These are phyloP conservation scores for Piromyces finnis DNA, from an alignment of 192 early-diverging fungal species.

Conservation along the genomic window DNA sequence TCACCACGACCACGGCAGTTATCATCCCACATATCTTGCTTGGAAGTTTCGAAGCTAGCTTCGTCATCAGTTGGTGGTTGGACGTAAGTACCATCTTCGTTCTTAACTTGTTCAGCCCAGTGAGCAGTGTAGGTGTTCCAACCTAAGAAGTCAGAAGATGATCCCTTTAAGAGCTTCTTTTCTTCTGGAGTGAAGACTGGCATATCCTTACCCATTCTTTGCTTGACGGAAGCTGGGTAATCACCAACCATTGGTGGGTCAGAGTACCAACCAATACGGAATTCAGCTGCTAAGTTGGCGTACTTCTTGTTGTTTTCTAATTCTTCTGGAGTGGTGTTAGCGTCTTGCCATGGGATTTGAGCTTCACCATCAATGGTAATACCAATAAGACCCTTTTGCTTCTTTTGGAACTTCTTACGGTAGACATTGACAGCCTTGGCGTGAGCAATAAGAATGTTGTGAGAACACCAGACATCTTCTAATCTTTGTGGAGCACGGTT, in stretches of 20 bases:
- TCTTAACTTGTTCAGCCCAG: background rate
- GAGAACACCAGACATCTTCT: constrained; percentile 3
- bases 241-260: constrained; percentile 18
- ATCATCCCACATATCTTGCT: background rate
- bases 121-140: constrained; percentile 17
- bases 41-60: background rate
- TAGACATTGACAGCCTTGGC: constrained; percentile 7
- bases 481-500: constrained; percentile 7
- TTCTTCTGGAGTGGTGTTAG: background rate
- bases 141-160: constrained; percentile 16
- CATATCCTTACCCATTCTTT: constrained; percentile 4
- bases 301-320: background rate
- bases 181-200: constrained; percentile 12
- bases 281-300: constrained; percentile 10
- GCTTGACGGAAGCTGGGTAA: constrained; percentile 10
- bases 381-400: constrained; percentile 7
- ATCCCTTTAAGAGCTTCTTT: constrained; percentile 8
- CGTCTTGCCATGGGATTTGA: background rate
- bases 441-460: constrained; percentile 11
- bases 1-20: background rate
- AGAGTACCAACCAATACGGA: constrained; percentile 14
- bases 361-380: constrained; percentile 8
- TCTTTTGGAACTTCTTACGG: background rate
- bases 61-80: background rate
- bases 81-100: background rate